These are phyloP conservation scores for Lentinula raphanica DNA, from an alignment of 768 basidiomycete species.

Conservation along the genomic window DNA sequence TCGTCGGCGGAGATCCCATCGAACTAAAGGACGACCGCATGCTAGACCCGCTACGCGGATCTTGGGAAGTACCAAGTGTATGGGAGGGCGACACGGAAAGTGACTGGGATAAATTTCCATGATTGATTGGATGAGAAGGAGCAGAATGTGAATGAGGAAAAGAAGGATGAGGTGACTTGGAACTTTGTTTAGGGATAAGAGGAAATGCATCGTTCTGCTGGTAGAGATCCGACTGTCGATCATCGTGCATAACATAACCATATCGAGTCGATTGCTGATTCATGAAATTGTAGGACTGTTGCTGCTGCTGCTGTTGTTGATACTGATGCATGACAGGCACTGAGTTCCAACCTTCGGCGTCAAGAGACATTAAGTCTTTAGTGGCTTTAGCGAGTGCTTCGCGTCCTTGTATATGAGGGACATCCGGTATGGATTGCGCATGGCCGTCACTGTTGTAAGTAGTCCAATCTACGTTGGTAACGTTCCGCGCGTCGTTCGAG, in stretches of 20 bases:
- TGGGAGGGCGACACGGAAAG: conserved; percentile 6
- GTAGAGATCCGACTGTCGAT: conserved; percentile 12
- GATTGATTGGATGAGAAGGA: conserved; percentile 7
- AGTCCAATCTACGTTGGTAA: conserved; percentile 42
- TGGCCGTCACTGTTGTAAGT: conserved; percentile 29
- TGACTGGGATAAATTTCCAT: conserved; percentile 9
- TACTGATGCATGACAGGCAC: conserved; percentile 15
- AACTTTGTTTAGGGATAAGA: conserved; percentile 10
- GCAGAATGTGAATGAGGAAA: not conserved
- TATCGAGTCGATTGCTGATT: conserved; percentile 16
- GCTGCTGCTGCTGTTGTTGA: conserved; percentile 16
- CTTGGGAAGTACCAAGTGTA: conserved; percentile 14
- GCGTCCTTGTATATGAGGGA: conserved; percentile 39
- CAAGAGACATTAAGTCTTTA: conserved; percentile 77
- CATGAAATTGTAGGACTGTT: conserved; percentile 15
- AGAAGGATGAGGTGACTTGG: conserved; percentile 10
- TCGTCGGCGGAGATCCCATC: conserved; percentile 13
- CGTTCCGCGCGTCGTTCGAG: conserved; percentile 28
- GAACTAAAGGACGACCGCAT: conserved; percentile 16
- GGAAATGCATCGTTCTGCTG: conserved; percentile 17
- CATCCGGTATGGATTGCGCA: conserved; percentile 39
- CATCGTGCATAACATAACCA: conserved; percentile 11
- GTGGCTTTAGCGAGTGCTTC: conserved; percentile 74
- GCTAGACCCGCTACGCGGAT: conserved; percentile 11
- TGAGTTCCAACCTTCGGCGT: conserved; percentile 36